These are phyloP conservation scores for Endoconidiophora laricicola DNA, from an alignment of 2,329 filamentous ascomycete genomes.

Conservation along the genomic window DNA sequence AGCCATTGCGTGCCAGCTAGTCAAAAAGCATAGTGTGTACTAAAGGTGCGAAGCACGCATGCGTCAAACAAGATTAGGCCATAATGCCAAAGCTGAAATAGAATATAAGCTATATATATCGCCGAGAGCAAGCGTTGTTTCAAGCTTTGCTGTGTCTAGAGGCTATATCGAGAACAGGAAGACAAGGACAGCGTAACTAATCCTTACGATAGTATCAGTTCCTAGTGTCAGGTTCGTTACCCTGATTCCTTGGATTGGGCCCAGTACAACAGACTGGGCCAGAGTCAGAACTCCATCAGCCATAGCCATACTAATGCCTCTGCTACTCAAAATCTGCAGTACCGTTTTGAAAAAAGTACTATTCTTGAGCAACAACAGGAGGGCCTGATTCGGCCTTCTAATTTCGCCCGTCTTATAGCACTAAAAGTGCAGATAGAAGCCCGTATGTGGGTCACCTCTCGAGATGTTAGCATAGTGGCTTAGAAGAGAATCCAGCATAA, in stretches of 20 bases:
- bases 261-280: constrained; percentile 48
- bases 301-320: constrained; percentile 53
- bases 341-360: constrained; percentile 33
- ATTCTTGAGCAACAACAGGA: constrained; percentile 42
- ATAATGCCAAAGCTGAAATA: constrained; percentile 49
- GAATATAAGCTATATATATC: constrained; percentile 50
- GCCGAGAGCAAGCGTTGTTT: constrained; percentile 45
- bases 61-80: constrained; percentile 36
- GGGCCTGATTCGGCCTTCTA: constrained; percentile 29
- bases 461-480: constrained; percentile 43
- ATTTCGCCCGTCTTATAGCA: constrained; percentile 41
- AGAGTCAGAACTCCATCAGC: constrained; percentile 50
- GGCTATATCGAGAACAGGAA: constrained; percentile 48
- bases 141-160: constrained; percentile 44
- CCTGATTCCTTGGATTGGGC: constrained; percentile 46
- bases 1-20: constrained; percentile 42
- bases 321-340: constrained; percentile 44
- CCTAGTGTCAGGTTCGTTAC: constrained; percentile 41
- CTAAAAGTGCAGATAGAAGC: constrained; percentile 40
- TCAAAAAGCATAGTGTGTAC: constrained; percentile 40
- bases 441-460: constrained; percentile 38
- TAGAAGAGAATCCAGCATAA: constrained; percentile 48
- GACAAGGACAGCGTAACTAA: constrained; percentile 47
- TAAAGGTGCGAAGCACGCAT: constrained; percentile 39
- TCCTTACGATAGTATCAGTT: constrained; percentile 42